Evolutionary conservation across 306 rosid species (phyloP).

Genomic region (Hippophae rhamnoides): DNA sequence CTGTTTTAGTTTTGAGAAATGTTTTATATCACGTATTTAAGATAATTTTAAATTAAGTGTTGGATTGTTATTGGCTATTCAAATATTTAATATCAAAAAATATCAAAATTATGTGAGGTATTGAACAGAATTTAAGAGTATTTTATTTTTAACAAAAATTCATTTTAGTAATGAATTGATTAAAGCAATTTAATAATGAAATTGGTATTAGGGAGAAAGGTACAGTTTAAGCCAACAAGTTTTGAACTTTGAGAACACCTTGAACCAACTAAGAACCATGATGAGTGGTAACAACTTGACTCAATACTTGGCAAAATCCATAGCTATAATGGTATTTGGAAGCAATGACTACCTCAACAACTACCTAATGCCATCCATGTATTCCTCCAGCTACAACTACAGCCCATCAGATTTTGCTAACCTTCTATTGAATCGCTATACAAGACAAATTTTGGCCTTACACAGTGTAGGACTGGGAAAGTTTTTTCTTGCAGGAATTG

Average conservation of each 20-base stretch:
- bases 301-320: constrained; percentile 8
- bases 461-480: constrained; percentile 48
- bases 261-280: constrained; percentile 1
- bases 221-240: constrained; percentile 14
- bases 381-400: constrained; percentile 34
- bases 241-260: constrained; percentile 8
- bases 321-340: constrained; percentile 25
- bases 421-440: constrained; percentile 46
- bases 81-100: no score
- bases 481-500: constrained; percentile 54
- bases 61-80: no score
- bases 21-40: no score
- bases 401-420: constrained; percentile 39
- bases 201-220: constrained; percentile 7
- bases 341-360: constrained; percentile 78
- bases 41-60: no score
- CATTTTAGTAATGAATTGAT: no score
- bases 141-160: no score
- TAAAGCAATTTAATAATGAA: no score
- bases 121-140: no score
- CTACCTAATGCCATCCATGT: constrained; percentile 50
- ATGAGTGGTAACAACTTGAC: not conserved
- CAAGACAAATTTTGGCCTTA: constrained; percentile 44
- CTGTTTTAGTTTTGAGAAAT: no score
- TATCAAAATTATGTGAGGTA: no score